phyloP scores from a whole-genome alignment of 495 filamentous ascomycete genomes.

The Neurospora tetrasperma region DNA sequence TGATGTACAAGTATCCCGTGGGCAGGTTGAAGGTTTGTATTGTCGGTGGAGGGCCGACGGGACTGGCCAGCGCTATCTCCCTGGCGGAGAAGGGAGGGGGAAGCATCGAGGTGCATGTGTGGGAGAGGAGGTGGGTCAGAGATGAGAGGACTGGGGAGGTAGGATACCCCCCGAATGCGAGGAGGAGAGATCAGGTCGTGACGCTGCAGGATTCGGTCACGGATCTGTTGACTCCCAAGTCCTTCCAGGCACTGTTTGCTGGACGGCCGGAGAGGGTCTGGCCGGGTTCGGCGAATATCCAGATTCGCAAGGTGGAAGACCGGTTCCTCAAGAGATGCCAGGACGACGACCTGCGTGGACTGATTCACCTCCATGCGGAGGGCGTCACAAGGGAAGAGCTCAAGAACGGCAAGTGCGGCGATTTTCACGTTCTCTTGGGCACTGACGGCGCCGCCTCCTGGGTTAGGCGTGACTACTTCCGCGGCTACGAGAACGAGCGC shows the following conservation, averaged over 20 bases:
- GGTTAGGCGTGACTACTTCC: conserved; percentile 25
- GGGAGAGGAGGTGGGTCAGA: conserved; percentile 21
- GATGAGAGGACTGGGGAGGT: conserved; percentile 8
- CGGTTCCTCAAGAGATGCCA: conserved; percentile 26
- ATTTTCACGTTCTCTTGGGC: conserved; percentile 30
- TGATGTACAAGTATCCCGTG: conserved; percentile 21
- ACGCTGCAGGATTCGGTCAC: conserved; percentile 27
- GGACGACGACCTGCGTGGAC: conserved; percentile 19
- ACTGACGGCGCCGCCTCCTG: conserved; percentile 29
- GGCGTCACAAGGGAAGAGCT: conserved; percentile 24
- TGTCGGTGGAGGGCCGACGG: conserved; percentile 27
- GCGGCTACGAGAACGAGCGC: conserved; percentile 31
- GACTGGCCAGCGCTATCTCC: conserved; percentile 26
- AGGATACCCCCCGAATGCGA: conserved; percentile 20
- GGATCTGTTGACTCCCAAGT: conserved; percentile 15
- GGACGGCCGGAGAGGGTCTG: conserved; percentile 23
- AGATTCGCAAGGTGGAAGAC: conserved; percentile 34
- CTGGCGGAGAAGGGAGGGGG: conserved; percentile 26
- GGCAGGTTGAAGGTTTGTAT: conserved; percentile 23
- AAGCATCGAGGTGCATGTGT: conserved; percentile 25
- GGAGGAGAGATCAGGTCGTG: conserved; percentile 24
- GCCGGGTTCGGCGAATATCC: conserved; percentile 27
- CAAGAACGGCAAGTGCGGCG: conserved; percentile 22
- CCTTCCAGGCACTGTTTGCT: conserved; percentile 21
- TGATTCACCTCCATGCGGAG: conserved; percentile 27